Evolutionary conservation across 2,329 filamentous ascomycete genomes (phyloP), one percentile per base, ranked within the genome.

Genomic region (Monascus ruber): DNA sequence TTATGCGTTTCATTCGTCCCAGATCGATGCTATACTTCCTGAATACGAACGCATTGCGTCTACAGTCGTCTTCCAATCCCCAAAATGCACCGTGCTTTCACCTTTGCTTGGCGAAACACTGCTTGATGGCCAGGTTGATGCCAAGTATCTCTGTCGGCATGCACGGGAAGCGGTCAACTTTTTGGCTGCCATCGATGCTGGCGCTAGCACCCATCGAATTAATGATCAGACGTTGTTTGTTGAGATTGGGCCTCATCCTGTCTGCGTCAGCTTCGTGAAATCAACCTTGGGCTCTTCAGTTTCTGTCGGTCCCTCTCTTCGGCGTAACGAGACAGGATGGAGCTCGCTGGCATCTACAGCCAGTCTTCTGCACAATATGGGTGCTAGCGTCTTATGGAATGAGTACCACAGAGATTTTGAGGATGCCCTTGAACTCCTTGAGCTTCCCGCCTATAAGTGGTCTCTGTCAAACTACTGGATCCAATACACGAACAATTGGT

Each of bases 381-480:
- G 81, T 31, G 63, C 83, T 5, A 65, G 71, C 33, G 66, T 88
- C 42, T 70, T 81, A 54, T 88, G 83, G 74, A 74, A 78, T 43
- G 82, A 85, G 59, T 83, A 75, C 52, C 77, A 83, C 59, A 66
- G 70, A 33, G 70, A 76, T 38, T 82, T 79, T 55, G 72, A 76
- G 47, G 55, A 64, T 31, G 68, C 69, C 1, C 71, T 79, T 33
- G 66, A 73, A 33, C 64, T 85, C 10, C 62, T 83, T n/a, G 65
- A 73, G n/a, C 63, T 86, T 4, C 81, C 81, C 2, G 70, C 72
- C 0, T 86, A 85, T 54, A 70, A 70, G 0, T 86, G 79, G 55
- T 78, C 85, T 55, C 65, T 74, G 46, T 84, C 85, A 68, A 77
- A 75, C 48, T 84, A 85, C 60, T 83, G 79, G 79, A 70, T 83